Percentiles rank a stretch among this genome's conserved stretches.
phyloP scores from a whole-genome alignment of 2,329 filamentous ascomycete genomes.

The Alternaria arborescens region DNA sequence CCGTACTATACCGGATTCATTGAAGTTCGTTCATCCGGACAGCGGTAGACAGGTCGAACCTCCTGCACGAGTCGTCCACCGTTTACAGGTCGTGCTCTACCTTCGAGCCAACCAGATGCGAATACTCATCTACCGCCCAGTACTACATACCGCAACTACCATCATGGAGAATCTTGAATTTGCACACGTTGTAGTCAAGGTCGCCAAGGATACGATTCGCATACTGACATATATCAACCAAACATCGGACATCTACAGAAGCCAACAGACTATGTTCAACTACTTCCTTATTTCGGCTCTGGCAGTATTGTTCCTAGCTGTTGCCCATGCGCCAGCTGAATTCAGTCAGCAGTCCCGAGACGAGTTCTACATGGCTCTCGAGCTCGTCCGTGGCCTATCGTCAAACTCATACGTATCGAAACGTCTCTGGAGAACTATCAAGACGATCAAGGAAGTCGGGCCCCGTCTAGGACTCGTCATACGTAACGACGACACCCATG shows the following conservation, averaged over 20 bases:
- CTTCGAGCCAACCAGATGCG: slow-evolving; percentile 89
- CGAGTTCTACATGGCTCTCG: slow-evolving; percentile 81
- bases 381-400: slow-evolving; percentile 76
- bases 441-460: slow-evolving; percentile 74
- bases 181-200: slow-evolving; percentile 76
- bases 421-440: slow-evolving; percentile 76
- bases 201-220: slow-evolving; percentile 79
- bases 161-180: slow-evolving; percentile 79
- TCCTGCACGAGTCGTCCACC: slow-evolving; percentile 71
- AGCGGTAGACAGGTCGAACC: slow-evolving; percentile 52
- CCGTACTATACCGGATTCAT: slow-evolving; percentile 70
- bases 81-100: slow-evolving; percentile 84
- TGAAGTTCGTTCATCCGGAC: slow-evolving; percentile 69
- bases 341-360: slow-evolving; percentile 74
- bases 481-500: slow-evolving; percentile 56
- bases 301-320: slow-evolving; percentile 78
- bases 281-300: slow-evolving; percentile 80
- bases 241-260: slow-evolving; percentile 74
- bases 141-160: slow-evolving; percentile 82
- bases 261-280: slow-evolving; percentile 79
- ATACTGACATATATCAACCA: slow-evolving; percentile 76
- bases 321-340: slow-evolving; percentile 75
- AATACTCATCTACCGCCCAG: slow-evolving; percentile 85
- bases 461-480: slow-evolving; percentile 70
- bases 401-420: slow-evolving; percentile 76